Percentiles rank a stretch among this genome's conserved stretches.
Conservation (phyloP, 345 rosid genomes). For the Euphorbia tirucalli region DNA sequence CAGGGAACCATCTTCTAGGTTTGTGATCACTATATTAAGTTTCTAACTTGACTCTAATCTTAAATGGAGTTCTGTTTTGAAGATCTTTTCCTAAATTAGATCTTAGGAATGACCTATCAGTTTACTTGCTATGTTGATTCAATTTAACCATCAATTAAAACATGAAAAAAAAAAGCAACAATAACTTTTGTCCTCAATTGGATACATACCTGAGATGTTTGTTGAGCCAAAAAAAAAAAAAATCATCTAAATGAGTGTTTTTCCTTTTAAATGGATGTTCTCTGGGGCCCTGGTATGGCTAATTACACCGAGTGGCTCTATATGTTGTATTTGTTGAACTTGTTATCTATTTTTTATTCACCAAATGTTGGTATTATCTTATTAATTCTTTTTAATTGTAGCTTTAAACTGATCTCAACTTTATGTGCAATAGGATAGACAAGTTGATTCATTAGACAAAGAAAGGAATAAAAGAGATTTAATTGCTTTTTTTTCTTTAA, state of each 20-base stretch:
- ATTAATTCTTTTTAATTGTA: neutral
- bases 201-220: neutral
- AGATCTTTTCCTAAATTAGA: neutral
- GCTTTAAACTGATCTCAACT: neutral
- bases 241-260: neutral
- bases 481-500: too few relatives aligned
- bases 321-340: neutral
- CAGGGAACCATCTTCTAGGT: slow-evolving; percentile 57
- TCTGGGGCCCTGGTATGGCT: neutral
- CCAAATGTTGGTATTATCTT: neutral
- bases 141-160: neutral
- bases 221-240: neutral
- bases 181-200: neutral
- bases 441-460: neutral
- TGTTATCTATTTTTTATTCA: neutral
- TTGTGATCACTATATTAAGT: slow-evolving; percentile 27
- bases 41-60: neutral
- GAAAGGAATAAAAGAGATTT: neutral
- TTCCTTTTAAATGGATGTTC: neutral
- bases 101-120: neutral
- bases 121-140: neutral
- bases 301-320: neutral
- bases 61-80: neutral
- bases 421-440: slow-evolving; percentile 5
- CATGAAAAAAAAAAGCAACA: neutral